Base-by-base conservation (phyloP, 352 stramenopile genomes). In the Pythium graminicola region DNA sequence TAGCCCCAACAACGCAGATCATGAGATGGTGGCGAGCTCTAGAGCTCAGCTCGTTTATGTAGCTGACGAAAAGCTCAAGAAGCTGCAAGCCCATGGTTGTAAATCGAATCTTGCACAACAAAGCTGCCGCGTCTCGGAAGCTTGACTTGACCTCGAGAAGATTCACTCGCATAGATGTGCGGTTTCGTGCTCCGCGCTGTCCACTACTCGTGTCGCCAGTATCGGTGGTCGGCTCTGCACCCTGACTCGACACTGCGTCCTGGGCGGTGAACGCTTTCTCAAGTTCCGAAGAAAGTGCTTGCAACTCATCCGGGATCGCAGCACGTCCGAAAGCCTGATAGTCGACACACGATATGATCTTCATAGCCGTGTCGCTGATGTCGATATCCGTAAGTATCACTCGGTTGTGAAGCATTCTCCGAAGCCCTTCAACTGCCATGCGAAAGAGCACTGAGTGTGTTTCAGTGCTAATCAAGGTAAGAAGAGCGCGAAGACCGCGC, bases 271-370 rank as follows among this genome's bases (percentile, higher is more conserved):
- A 33, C 24, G 50, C 54, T 23, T 44, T 44, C 33, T 57, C 50
- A 10, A 68, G 20, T 10, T 68, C 60, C 10, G 41, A 43, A 4
- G 53, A 13, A 2, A 60, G 7, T 10, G 17, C 27, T 6, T 43
- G 43, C 20, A 85, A 47, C 43, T 86, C 75, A 20, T 92, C 75
- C 0, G 69, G 52, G 64, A 92, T 74, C 6, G 83, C 83, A 43
- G 81, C 73, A 14, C 83, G 73, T 3, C 83, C 83, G 65, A 94
- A 92, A 17, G 83, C 83, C 1, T 76, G 70, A 40, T 86, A 94
- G 48, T 91, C 76, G 42, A 94, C 81, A 54, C 78, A 90, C 6
- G 81, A 83, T 23, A 91, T 71, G 17, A 94, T 57, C 54, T 94
- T 94, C 13, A 82, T 65, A 27, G 69, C 72, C 20, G 85, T 68